phyloP scores from a whole-genome alignment of 2,329 filamentous ascomycete genomes.

The Corniculantispora saksenae region DNA sequence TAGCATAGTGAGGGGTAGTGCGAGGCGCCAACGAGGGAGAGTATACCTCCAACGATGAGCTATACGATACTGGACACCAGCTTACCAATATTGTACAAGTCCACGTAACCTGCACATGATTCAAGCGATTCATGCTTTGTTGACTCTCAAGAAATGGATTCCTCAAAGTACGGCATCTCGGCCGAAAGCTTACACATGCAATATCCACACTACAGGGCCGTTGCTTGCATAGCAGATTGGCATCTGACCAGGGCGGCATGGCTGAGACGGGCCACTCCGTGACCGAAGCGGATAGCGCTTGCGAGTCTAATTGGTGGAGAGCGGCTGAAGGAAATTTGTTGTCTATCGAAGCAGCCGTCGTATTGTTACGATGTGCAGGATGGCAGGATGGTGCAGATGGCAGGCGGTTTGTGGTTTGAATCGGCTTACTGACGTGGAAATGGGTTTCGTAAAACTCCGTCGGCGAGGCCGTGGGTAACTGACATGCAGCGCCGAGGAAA shows the following conservation, averaged over 20 bases:
- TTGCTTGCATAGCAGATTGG: conserved; percentile 1
- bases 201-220: conserved; percentile 4
- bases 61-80: not conserved
- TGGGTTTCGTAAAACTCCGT: not conserved
- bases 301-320: conserved; percentile 9
- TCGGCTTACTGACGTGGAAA: not conserved
- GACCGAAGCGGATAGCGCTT: not conserved
- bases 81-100: too few relatives aligned
- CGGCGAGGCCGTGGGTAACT: not conserved
- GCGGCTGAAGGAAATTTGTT: not conserved
- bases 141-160: not conserved
- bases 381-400: not conserved
- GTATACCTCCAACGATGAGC: not conserved
- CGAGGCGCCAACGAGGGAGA: not conserved
- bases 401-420: not conserved
- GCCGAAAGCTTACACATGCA: conserved; percentile 7
- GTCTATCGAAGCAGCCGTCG: not conserved
- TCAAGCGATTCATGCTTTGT: not conserved
- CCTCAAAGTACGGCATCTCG: not conserved
- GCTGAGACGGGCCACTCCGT: not conserved
- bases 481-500: conserved; percentile 1
- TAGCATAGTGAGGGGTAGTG: not conserved
- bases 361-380: not conserved
- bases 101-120: too few relatives aligned
- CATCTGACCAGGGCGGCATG: conserved; percentile 6